Base-by-base conservation (phyloP, 495 filamentous ascomycete genomes). In the Neurospora pannonica region DNA sequence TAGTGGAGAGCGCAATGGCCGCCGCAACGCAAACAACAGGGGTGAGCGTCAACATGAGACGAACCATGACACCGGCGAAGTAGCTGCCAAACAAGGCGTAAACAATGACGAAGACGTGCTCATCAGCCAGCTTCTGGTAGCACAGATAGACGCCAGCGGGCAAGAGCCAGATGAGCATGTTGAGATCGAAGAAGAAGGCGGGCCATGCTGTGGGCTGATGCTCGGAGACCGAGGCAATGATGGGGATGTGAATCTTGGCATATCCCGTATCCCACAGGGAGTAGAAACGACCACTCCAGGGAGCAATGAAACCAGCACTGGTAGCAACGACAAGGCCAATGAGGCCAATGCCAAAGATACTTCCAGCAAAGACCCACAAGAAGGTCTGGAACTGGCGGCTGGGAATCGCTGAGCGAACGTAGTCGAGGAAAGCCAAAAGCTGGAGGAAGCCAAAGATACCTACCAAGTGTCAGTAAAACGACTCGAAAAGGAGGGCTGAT, bases 161-260 rank as follows among this genome's bases (percentile, higher is more conserved):
- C 89, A 99, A 98, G 71, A 98, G 90, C 95, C 95, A 99, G 84
- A 99, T 97, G 75, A 99, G 87, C 87, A 99, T 89, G 84, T 97
- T 97, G 77, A 99, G 88, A 78, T 99, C 97, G 82, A 99, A 99
- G 85, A 98, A 99, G 89, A 98, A 99, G 40, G 97, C 94, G 9
- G 97, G 97, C 97, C 97, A 99, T n/a, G 97, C 97, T 36, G 97
- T 99, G 15, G 97, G 97, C 82, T 99, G 97, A 87, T 99, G 97
- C 82, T 99, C 97, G 9, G 97, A 99, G 37, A 99, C 97, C 4
- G 96, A 98, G 34, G 97, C 97, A 83, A 99, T 99, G 79, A 99
- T 99, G 40, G 97, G 97, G 81, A 99, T 99, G 78, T 99, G 97
- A 74, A 98, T 97, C 85, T 99, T 99, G 77, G 97, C 97, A 81